phyloP scores from a whole-genome alignment of 768 basidiomycete genomes.

The Steccherinum ochraceum region DNA sequence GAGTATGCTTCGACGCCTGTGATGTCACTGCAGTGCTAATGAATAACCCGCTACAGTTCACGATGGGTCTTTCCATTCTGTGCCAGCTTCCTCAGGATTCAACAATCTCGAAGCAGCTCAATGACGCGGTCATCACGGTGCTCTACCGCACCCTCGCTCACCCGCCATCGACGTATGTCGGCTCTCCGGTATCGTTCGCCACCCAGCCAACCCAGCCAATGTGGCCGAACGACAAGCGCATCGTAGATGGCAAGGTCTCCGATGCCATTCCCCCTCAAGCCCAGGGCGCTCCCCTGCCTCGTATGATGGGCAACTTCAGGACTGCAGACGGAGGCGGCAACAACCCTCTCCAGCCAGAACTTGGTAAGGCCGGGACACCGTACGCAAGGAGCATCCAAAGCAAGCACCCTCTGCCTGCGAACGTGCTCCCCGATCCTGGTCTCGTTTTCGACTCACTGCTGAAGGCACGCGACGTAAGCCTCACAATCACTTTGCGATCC shows the following conservation, averaged over 20 bases:
- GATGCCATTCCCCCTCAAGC: neutral
- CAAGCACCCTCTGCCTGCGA: constrained; percentile 31
- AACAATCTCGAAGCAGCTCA: constrained; percentile 4
- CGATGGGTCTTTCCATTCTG: constrained; percentile 11
- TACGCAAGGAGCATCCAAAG: constrained; percentile 50
- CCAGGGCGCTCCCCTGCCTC: constrained; percentile 9
- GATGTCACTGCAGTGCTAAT: constrained; percentile 18
- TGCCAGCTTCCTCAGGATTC: constrained; percentile 9
- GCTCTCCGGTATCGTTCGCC: constrained; percentile 4
- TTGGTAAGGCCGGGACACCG: constrained; percentile 45
- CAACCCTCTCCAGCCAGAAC: constrained; percentile 35
- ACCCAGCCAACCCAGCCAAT: neutral
- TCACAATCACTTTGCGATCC: neutral
- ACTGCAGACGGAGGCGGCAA: constrained; percentile 46
- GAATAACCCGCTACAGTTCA: constrained; percentile 12
- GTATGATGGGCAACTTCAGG: constrained; percentile 27
- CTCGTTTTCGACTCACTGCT: constrained; percentile 35
- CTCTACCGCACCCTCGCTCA: constrained; percentile 27
- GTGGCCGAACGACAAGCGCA: neutral
- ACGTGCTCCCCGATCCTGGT: constrained; percentile 42
- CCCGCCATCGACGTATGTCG: constrained; percentile 22
- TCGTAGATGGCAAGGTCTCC: neutral
- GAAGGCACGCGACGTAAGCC: constrained; percentile 22
- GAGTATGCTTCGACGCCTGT: no score
- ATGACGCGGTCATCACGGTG: constrained; percentile 14